phyloP scores from a whole-genome alignment of 192 early-diverging fungal genomes.

The Backusella tuberculispora region DNA sequence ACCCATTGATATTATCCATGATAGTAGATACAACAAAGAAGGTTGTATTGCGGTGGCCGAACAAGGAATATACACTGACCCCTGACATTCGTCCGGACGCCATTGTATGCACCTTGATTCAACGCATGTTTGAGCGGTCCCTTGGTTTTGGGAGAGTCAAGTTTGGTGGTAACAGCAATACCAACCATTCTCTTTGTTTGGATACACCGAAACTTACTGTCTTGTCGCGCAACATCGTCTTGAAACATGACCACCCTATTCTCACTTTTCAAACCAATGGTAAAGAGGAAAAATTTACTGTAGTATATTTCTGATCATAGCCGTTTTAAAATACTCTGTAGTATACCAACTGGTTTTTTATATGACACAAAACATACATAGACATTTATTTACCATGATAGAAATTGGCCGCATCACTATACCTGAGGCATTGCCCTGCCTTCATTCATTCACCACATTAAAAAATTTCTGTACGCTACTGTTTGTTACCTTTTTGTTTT shows the following conservation, averaged over 20 bases:
- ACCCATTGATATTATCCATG: slow-evolving; percentile 1
- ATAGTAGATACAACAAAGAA: slow-evolving; percentile 18
- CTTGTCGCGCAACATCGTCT: slow-evolving; percentile 27
- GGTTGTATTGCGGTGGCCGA: slow-evolving; percentile 29
- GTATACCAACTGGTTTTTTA: slow-evolving; percentile 27
- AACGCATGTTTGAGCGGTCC: slow-evolving; percentile 23
- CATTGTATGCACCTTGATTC: slow-evolving; percentile 31
- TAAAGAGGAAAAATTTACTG: no score
- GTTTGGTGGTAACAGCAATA: slow-evolving; percentile 21
- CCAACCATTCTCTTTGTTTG: slow-evolving; percentile 31
- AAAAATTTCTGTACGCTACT: no score
- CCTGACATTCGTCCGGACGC: slow-evolving; percentile 30
- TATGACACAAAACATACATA: slow-evolving; percentile 37
- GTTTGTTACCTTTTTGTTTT: no score
- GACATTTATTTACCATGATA: slow-evolving; percentile 30
- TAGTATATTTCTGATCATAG: no score
- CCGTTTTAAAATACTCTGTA: slow-evolving; percentile 27
- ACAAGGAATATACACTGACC: slow-evolving; percentile 25
- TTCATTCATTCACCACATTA: no score
- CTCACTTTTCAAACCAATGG: slow-evolving; percentile 35
- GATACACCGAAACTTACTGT: slow-evolving; percentile 25
- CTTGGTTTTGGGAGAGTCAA: slow-evolving; percentile 32
- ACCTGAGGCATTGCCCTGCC: slow-evolving; percentile 9
- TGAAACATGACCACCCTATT: slow-evolving; percentile 25
- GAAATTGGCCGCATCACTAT: slow-evolving; percentile 33